A percentile compares a stretch with the other conserved stretches of the same genome.
These are phyloP conservation scores for Globisporangium paddicum DNA, from an alignment of 352 stramenopile species.

Conservation along the genomic window DNA sequence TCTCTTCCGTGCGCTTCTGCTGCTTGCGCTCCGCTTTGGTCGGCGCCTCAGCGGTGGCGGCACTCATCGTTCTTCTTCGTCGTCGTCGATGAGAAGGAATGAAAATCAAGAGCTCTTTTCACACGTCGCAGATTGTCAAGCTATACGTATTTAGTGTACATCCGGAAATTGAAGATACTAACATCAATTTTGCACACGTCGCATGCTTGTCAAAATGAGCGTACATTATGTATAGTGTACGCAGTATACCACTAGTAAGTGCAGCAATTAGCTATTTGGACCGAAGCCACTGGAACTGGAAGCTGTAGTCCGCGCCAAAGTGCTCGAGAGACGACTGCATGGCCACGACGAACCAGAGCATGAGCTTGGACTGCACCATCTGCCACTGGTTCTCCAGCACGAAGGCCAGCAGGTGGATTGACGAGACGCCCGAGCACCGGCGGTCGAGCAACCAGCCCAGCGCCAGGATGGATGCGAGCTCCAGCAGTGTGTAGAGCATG, in stretches of 20 bases:
- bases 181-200: background rate
- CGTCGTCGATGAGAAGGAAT: background rate
- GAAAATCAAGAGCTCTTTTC: background rate
- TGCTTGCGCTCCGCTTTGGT: conserved; percentile 13
- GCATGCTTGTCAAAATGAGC: background rate
- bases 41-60: background rate
- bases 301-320: conserved; percentile 15
- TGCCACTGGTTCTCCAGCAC: conserved; percentile 25
- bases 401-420: conserved; percentile 23
- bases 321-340: conserved; percentile 24
- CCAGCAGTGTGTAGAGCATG: conserved; percentile 23
- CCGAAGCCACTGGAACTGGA: conserved; percentile 2
- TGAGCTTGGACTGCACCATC: conserved; percentile 24
- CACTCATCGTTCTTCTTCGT: background rate
- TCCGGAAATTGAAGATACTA: no score
- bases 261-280: background rate
- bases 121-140: background rate
- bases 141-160: no score
- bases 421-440: conserved; percentile 13
- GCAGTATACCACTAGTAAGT: background rate
- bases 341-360: conserved; percentile 34
- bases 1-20: conserved; percentile 3
- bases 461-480: conserved; percentile 27
- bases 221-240: no score
- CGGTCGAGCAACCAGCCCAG: conserved; percentile 18